These are phyloP conservation scores for Kluyveromyces marxianus DNA, from an alignment of 1,139 yeast genomes.

Conservation along the genomic window DNA sequence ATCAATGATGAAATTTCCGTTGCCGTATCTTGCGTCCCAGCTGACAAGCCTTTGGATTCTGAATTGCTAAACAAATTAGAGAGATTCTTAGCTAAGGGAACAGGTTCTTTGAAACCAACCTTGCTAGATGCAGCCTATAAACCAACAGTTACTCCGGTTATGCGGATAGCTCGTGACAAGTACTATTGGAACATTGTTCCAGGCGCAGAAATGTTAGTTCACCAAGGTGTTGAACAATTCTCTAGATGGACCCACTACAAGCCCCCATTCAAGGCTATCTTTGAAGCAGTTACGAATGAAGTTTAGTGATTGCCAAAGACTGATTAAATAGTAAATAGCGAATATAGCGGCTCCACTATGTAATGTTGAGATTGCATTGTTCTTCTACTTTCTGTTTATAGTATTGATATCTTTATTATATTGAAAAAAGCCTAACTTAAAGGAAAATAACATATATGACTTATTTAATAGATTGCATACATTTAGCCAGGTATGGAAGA, in stretches of 20 bases:
- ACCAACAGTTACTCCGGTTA: conserved; percentile 77
- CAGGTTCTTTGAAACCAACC: conserved; percentile 40
- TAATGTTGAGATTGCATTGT: no score
- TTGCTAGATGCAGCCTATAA: conserved; percentile 90
- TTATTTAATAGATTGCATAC: no score
- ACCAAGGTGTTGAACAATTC: conserved; percentile 89
- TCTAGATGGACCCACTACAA: conserved; percentile 63
- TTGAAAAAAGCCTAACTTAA: no score
- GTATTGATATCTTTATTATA: no score
- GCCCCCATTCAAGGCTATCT: conserved; percentile 56
- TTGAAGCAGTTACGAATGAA: conserved; percentile 45
- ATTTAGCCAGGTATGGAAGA: no score
- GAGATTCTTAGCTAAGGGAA: conserved; percentile 36
- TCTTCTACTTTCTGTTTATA: no score
- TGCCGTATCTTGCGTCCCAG: conserved; percentile 85
- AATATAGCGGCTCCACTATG: no score
- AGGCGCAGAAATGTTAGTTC: conserved; percentile 85
- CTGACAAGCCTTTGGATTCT: conserved; percentile 65
- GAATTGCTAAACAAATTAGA: conserved; percentile 42
- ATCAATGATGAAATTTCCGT: conserved; percentile 44
- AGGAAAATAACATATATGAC: no score
- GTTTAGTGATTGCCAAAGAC: no score
- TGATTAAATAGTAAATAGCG: no score
- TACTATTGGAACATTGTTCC: conserved; percentile 68
- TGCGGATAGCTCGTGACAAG: conserved; percentile 60